phyloP scores from a whole-genome alignment of 2,329 filamentous ascomycete genomes.

The Fusarium paranaense region DNA sequence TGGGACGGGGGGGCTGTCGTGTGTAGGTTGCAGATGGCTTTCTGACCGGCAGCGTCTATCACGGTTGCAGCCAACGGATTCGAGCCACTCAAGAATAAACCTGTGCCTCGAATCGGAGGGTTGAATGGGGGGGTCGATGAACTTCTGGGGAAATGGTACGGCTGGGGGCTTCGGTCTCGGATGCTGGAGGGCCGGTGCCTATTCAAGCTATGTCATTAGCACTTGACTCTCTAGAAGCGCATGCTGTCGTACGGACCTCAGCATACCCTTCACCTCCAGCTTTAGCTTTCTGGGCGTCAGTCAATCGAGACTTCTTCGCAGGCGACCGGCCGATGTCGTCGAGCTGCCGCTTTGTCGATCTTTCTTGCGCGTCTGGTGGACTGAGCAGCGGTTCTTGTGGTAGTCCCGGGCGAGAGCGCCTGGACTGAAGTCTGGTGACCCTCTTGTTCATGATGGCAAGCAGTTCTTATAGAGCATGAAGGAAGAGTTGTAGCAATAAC shows the following conservation, averaged over 20 bases:
- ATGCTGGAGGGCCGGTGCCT: background rate
- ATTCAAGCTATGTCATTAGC: background rate
- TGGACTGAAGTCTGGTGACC: background rate
- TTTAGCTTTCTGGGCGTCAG: background rate
- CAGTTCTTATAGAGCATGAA: background rate
- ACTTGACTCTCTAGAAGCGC: background rate
- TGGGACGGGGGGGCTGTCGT: background rate
- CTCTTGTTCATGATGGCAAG: background rate
- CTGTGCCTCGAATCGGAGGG: background rate
- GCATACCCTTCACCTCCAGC: background rate
- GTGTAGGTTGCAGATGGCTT: background rate
- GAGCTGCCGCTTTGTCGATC: background rate
- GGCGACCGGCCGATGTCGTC: background rate
- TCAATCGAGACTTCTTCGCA: background rate
- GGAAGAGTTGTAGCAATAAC: background rate
- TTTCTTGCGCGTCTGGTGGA: no score
- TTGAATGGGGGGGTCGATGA: background rate
- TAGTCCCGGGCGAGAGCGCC: background rate
- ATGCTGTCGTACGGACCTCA: background rate
- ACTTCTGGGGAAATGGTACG: background rate
- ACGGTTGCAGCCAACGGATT: background rate
- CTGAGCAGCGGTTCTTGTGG: no score
- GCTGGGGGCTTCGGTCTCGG: background rate
- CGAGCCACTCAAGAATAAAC: slow-evolving; percentile 2
- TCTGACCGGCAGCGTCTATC: background rate